phyloP scores from a whole-genome alignment of 176 grass and related monocot genomes.

The Elaeis guineensis region DNA sequence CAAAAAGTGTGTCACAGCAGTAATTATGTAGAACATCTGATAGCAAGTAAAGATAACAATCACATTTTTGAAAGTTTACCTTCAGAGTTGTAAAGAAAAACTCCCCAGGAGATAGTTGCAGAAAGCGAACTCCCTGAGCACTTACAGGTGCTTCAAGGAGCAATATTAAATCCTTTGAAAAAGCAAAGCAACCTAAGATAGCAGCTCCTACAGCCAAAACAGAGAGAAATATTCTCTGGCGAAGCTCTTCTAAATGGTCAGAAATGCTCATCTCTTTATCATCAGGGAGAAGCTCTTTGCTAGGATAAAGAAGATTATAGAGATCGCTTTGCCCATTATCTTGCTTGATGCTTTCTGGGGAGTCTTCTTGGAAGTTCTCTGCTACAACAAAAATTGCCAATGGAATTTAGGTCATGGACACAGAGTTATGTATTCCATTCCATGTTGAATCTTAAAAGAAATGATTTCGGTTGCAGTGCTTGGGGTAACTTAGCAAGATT shows the following conservation, averaged over 20 bases:
- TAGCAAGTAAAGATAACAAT: too few relatives aligned
- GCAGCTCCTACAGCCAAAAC: conserved; percentile 77
- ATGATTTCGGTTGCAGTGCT: too few relatives aligned
- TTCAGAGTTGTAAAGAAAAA: conserved; percentile 99
- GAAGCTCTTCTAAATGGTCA: conserved; percentile 96
- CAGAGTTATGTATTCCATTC: too few relatives aligned
- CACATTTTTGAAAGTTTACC: conserved; percentile 31
- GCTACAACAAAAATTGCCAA: conserved; percentile 28
- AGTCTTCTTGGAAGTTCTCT: conserved; percentile 22
- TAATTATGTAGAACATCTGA: too few relatives aligned
- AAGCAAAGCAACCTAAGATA: conserved; percentile 78
- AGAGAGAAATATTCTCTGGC: conserved; percentile 77
- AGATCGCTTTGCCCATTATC: conserved; percentile 42
- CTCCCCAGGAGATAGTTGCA: conserved; percentile 94
- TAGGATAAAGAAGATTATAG: conserved; percentile 86
- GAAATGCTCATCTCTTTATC: conserved; percentile 96
- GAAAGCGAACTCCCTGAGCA: conserved; percentile 83
- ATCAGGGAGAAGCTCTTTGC: conserved; percentile 93
- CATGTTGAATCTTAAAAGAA: too few relatives aligned
- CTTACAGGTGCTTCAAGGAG: conserved; percentile 91
- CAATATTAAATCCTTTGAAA: conserved; percentile 76
- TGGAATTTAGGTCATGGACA: conserved; percentile 1
- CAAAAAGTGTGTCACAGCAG: too few relatives aligned
- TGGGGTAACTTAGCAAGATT: too few relatives aligned
- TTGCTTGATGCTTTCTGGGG: conserved; percentile 23